Evolutionary conservation across 805 yeast species (phyloP).

Genomic region (Wickerhamiella azymoides): DNA sequence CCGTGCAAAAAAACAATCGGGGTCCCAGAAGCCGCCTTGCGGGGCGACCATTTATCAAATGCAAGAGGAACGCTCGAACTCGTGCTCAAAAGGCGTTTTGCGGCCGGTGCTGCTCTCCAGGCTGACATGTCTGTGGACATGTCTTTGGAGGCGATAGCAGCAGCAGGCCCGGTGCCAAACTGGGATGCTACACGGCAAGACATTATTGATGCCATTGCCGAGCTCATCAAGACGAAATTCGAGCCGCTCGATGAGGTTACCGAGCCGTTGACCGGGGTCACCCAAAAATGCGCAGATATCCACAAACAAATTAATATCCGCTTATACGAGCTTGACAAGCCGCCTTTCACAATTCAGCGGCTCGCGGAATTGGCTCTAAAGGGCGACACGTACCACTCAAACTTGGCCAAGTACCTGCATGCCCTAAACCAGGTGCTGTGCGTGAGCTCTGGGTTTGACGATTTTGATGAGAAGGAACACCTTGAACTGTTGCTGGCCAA

Average conservation of each 20-base stretch:
- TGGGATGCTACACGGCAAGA: constrained; percentile 9
- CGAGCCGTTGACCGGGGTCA: constrained; percentile 17
- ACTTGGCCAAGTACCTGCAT: constrained; percentile 17
- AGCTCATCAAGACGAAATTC: constrained; percentile 5
- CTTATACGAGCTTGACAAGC: constrained; percentile 15
- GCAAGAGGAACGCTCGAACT: constrained; percentile 13
- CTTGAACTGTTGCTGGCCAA: constrained; percentile 17
- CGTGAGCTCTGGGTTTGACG: constrained; percentile 12
- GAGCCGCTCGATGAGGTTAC: constrained; percentile 6
- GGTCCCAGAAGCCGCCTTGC: not conserved
- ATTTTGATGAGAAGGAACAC: constrained; percentile 16
- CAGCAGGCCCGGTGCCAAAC: constrained; percentile 7
- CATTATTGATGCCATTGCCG: constrained; percentile 1
- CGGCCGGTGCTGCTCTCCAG: not conserved
- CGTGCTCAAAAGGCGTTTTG: constrained; percentile 7
- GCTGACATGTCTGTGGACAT: not conserved
- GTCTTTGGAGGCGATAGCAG: constrained; percentile 6
- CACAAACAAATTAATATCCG: constrained; percentile 3
- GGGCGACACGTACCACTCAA: constrained; percentile 19
- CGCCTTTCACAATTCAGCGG: constrained; percentile 30
- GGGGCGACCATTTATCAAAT: constrained; percentile 19
- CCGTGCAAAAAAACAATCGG: constrained; percentile 82
- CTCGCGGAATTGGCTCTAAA: constrained; percentile 24
- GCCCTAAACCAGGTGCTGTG: constrained; percentile 14
- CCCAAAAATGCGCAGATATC: constrained; percentile 10